Base-by-base conservation (phyloP, 2,329 filamentous ascomycete species). In the Penicillium polonicum region DNA sequence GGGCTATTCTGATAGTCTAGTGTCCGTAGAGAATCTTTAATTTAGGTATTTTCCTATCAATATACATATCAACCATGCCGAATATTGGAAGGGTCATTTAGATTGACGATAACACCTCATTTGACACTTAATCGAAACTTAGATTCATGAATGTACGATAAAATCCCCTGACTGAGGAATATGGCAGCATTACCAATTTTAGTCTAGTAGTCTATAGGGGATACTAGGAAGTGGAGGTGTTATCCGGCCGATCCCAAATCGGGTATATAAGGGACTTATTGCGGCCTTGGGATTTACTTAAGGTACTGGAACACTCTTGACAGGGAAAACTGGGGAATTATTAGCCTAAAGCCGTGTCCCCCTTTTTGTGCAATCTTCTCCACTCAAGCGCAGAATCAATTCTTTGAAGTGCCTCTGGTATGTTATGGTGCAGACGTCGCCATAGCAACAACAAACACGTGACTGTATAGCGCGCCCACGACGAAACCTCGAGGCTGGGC, bases 401-500 rank as follows among this genome's bases (percentile, higher is more conserved):
- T 17, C 4, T 33, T 35, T 46, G 5, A 35, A 25, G 23, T 4
- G 19, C 23, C 42, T 38, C 6, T 29, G 49, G 43, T 27, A 48
- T 57, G 63, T 66, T 66, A 43, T 65, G 43, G 31, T n/a, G 17
- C 4, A 1, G n/a, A 33, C 25, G 57, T 67, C 44, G 33, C 60
- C 61, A 60, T 66, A 39, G 58, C 57, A 65, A 67, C 48, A 7
- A 0, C 0, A 4, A n/a, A 9, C 62, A 66, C 62, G 64, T 66
- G 64, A 64, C 52, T 39, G 1, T 10, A 38, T 46, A 52, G 60
- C 60, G 59, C 62, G 61, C 53, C 44, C 59, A 57, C 59, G 56
- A 55, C 42, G 58, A 58, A 62, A 60, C 59, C 53, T 64, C 60
- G 21, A 61, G 55, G 55, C 58, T 17, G 27, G 43, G 42, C 58